phyloP scores from a whole-genome alignment of 495 filamentous ascomycete genomes.

The Evernia prunastri region DNA sequence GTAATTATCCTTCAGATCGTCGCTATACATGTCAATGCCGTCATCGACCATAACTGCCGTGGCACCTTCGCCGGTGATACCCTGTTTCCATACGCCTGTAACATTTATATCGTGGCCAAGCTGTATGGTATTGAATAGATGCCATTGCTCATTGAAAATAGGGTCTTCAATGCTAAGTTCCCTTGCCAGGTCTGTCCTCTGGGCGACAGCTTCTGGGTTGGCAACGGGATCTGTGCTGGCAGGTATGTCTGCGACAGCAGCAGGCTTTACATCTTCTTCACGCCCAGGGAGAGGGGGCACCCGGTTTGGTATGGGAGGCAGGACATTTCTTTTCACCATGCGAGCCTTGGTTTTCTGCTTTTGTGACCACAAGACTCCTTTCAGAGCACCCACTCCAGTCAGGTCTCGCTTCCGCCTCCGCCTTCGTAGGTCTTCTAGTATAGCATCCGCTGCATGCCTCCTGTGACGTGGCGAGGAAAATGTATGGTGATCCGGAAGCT shows the following conservation, averaged over 20 bases:
- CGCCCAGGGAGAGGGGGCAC: conserved; percentile 18
- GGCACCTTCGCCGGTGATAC: conserved; percentile 84
- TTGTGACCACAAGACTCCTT: conserved; percentile 69
- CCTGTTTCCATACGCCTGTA: conserved; percentile 81
- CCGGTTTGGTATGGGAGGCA: conserved; percentile 32
- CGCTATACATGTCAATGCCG: conserved; percentile 93
- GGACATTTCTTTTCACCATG: conserved; percentile 68
- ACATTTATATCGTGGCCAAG: conserved; percentile 91
- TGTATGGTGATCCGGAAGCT: conserved; percentile 75
- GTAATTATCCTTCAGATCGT: conserved; percentile 86
- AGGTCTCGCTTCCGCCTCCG: conserved; percentile 50
- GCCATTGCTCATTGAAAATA: conserved; percentile 92
- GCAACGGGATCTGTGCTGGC: conserved; percentile 28
- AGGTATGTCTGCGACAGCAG: conserved; percentile 25
- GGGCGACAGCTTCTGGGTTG: conserved; percentile 45
- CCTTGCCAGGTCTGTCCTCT: conserved; percentile 54
- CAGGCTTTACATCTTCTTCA: conserved; percentile 16
- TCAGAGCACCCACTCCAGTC: conserved; percentile 51
- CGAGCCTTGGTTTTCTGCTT: conserved; percentile 70
- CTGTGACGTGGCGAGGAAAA: conserved; percentile 61
- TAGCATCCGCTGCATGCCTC: conserved; percentile 51
- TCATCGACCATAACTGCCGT: conserved; percentile 94
- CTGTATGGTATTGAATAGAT: conserved; percentile 78
- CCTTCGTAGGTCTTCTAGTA: conserved; percentile 51
- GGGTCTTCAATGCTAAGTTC: conserved; percentile 74